Evolutionary conservation across 225 moss, liverwort and hornwort genomes (phyloP).

Genomic region (Thuidium tamariscinum): DNA sequence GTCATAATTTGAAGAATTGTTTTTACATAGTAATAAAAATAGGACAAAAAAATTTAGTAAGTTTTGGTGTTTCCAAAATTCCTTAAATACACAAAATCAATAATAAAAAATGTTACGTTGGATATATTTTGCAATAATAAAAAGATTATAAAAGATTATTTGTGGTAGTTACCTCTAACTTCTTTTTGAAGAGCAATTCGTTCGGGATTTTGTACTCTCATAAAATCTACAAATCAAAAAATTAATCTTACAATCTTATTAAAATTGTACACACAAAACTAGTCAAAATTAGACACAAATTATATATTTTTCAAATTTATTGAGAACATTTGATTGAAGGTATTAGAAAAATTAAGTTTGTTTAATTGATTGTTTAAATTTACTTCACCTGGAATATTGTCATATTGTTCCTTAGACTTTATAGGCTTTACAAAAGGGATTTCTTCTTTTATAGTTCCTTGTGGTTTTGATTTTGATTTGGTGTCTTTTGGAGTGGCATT

Average conservation of each 20-base stretch:
- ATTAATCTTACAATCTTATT: background rate
- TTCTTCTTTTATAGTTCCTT: background rate
- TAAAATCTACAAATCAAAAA: background rate
- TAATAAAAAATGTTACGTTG: background rate
- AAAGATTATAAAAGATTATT: background rate
- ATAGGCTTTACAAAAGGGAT: conserved; percentile 43
- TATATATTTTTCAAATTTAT: background rate
- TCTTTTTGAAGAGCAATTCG: conserved; percentile 15
- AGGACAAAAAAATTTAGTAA: too few relatives aligned
- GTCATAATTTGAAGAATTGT: accelerated
- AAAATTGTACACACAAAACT: background rate
- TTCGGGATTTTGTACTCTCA: conserved; percentile 13
- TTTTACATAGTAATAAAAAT: too few relatives aligned
- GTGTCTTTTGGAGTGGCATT: conserved; percentile 9
- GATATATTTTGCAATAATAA: background rate
- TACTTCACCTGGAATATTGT: conserved; percentile 16
- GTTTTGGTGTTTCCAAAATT: background rate
- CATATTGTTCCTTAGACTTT: background rate
- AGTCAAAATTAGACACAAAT: background rate
- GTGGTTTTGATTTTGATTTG: background rate
- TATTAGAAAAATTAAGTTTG: accelerated
- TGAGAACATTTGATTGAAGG: too few relatives aligned
- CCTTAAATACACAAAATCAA: background rate
- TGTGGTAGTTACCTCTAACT: background rate
- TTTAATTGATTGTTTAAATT: background rate